These are phyloP conservation scores for Mortierella sp. DNA, from an alignment of 371 early-diverging fungal genomes.

Conservation along the genomic window DNA sequence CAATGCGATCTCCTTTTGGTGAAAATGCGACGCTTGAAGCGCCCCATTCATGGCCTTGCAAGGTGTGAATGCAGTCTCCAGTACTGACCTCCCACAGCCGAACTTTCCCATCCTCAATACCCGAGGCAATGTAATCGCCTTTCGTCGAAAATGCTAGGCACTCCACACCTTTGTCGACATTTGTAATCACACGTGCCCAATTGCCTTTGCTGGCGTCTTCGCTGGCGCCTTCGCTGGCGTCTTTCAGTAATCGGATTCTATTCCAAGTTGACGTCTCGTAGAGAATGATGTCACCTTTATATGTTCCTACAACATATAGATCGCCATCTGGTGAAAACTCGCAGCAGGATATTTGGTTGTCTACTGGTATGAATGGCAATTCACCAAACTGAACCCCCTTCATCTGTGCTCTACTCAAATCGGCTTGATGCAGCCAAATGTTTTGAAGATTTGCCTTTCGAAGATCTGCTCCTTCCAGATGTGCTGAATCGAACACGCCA, in stretches of 20 bases:
- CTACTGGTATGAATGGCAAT: too few species aligned
- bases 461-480: too few species aligned
- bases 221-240: too few species aligned
- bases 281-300: not conserved
- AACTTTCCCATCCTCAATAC: not conserved
- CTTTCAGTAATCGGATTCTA: not conserved
- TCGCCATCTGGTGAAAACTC: slow-evolving; percentile 8
- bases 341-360: not conserved
- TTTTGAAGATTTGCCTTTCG: too few species aligned
- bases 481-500: too few species aligned
- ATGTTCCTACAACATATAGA: not conserved
- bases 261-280: slow-evolving; percentile 5
- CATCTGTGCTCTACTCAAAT: too few species aligned
- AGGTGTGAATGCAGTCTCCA: not conserved
- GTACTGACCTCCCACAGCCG: not conserved
- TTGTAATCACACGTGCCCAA: too few species aligned
- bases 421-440: too few species aligned
- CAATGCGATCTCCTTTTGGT: too few species aligned
- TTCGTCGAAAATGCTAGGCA: not conserved
- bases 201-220: not conserved
- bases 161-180: not conserved
- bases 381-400: too few species aligned
- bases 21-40: too few species aligned
- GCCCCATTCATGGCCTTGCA: not conserved
- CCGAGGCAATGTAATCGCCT: not conserved